These are phyloP conservation scores for Zygosaccharomyces sapae DNA, from an alignment of 1,139 yeast genomes.

Conservation along the genomic window DNA sequence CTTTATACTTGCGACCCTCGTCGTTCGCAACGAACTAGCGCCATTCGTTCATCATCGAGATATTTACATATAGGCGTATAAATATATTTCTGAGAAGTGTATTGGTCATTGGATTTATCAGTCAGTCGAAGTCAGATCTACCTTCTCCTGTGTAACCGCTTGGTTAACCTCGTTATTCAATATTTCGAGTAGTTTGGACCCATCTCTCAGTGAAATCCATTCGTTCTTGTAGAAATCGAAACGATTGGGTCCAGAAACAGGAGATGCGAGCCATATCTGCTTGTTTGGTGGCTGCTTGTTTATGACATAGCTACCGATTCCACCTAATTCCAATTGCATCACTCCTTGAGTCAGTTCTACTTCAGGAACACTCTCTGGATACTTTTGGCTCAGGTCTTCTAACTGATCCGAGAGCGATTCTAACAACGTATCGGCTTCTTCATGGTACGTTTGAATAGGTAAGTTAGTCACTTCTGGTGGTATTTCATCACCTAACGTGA, in stretches of 20 bases:
- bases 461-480: constrained; percentile 49
- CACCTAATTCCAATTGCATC: constrained; percentile 61
- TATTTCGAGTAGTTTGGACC: constrained; percentile 45
- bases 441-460: constrained; percentile 51
- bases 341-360: constrained; percentile 82
- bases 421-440: constrained; percentile 55
- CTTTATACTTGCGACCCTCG: constrained; percentile 3
- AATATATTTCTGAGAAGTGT: background rate
- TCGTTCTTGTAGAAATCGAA: constrained; percentile 53
- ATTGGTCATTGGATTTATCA: background rate
- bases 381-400: constrained; percentile 59
- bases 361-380: constrained; percentile 53
- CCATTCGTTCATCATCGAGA: background rate
- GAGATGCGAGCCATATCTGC: constrained; percentile 90
- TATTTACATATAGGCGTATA: background rate
- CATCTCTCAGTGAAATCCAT: constrained; percentile 63
- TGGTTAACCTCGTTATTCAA: constrained; percentile 47
- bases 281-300: constrained; percentile 93
- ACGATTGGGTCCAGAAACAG: constrained; percentile 84
- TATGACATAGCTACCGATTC: constrained; percentile 75
- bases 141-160: constrained; percentile 31
- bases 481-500: constrained; percentile 50
- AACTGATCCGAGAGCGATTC: constrained; percentile 60
- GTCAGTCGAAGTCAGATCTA: constrained; percentile 1
- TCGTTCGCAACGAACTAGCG: constrained; percentile 10